Evolutionary conservation across 371 early-diverging fungal species (phyloP).

Genomic region (Mortierella sp.): DNA sequence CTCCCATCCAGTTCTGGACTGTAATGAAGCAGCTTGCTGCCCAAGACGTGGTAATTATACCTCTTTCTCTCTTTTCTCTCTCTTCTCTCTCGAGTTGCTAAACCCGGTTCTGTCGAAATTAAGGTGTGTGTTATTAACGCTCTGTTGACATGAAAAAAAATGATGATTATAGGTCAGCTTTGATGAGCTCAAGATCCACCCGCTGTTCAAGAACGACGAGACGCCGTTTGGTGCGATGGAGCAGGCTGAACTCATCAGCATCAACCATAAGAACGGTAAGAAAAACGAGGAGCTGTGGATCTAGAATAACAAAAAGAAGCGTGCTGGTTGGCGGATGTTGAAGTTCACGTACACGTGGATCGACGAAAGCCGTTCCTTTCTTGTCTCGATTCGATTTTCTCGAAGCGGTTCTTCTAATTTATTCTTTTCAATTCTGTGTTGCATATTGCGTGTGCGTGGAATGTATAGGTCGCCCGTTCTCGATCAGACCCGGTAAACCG

Average conservation of each 20-base stretch:
- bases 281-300: background rate
- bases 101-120: too few species aligned
- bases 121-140: background rate
- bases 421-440: background rate
- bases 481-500: slow-evolving; percentile 86
- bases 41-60: slow-evolving; percentile 65
- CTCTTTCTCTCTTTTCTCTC: background rate
- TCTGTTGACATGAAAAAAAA: background rate
- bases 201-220: slow-evolving; percentile 86
- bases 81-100: background rate
- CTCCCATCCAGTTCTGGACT: slow-evolving; percentile 83
- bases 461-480: slow-evolving; percentile 76
- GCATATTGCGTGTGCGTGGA: background rate
- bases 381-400: too few species aligned
- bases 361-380: background rate
- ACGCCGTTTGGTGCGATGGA: slow-evolving; percentile 86
- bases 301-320: background rate
- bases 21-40: slow-evolving; percentile 72
- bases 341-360: background rate
- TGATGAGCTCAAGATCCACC: slow-evolving; percentile 82
- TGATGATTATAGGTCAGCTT: slow-evolving; percentile 68
- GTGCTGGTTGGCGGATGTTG: background rate
- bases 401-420: slow-evolving; percentile 14
- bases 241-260: slow-evolving; percentile 84
- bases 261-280: slow-evolving; percentile 79